Evolutionary conservation across 1,139 yeast genomes (phyloP).

Genomic region (Chernovozyma aurita): DNA sequence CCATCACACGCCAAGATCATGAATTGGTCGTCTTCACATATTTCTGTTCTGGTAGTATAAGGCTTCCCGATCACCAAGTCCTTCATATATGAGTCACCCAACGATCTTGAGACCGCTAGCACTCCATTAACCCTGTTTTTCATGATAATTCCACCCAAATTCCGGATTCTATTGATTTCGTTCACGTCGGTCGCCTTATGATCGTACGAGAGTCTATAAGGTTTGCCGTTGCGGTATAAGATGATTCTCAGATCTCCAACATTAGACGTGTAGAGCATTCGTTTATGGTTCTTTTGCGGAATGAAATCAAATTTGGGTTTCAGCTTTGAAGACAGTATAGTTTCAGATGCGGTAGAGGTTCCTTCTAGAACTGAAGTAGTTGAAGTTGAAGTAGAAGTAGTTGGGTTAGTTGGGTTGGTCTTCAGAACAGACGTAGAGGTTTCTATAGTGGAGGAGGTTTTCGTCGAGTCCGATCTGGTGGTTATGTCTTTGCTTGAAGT

Average conservation of each 20-base stretch:
- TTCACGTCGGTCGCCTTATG: constrained; percentile 85
- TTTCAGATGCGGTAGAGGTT: not conserved
- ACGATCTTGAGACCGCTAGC: constrained; percentile 87
- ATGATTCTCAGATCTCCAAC: constrained; percentile 93
- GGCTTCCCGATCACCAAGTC: constrained; percentile 87
- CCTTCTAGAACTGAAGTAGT: not conserved
- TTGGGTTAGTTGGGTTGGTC: not conserved
- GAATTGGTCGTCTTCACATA: constrained; percentile 60
- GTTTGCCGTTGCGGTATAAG: constrained; percentile 65
- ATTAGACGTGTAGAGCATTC: constrained; percentile 88
- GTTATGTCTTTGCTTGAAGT: not conserved
- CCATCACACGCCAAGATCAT: constrained; percentile 93
- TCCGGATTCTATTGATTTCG: constrained; percentile 72
- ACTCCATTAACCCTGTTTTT: constrained; percentile 94
- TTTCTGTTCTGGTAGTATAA: constrained; percentile 83
- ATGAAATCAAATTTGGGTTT: constrained; percentile 44
- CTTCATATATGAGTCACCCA: constrained; percentile 94
- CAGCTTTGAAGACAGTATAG: not conserved
- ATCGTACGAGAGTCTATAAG: constrained; percentile 82
- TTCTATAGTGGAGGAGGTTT: not conserved
- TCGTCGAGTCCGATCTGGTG: not conserved
- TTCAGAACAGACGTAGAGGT: constrained; percentile 1
- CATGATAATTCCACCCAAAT: constrained; percentile 82
- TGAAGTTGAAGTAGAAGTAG: not conserved
- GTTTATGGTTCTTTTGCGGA: constrained; percentile 45